Evolutionary conservation across 805 yeast genomes (phyloP).

Genomic region (Ogataea paraovalis): DNA sequence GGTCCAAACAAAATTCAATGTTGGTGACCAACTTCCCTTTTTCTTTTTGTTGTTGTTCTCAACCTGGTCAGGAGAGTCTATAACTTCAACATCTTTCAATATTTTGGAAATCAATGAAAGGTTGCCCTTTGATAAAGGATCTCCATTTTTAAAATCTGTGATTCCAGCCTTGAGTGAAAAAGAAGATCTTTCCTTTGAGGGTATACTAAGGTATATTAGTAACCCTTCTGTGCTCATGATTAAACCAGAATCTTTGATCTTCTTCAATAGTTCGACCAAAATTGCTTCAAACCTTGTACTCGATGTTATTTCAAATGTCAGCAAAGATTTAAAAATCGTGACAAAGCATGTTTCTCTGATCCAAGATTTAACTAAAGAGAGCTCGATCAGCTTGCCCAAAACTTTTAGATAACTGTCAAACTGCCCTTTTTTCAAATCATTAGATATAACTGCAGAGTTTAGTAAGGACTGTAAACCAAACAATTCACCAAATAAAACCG

Average conservation of each 20-base stretch:
- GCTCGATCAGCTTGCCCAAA: slow-evolving; percentile 45
- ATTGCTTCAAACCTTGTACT: slow-evolving; percentile 11
- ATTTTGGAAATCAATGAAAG: slow-evolving; percentile 57
- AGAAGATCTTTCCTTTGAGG: slow-evolving; percentile 23
- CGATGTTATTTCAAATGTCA: slow-evolving; percentile 19
- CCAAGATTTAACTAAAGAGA: slow-evolving; percentile 74
- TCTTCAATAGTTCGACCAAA: slow-evolving; percentile 29
- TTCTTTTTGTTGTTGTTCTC: slow-evolving; percentile 41
- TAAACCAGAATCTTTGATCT: slow-evolving; percentile 50
- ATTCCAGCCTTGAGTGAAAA: slow-evolving; percentile 19
- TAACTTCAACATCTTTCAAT: slow-evolving; percentile 51
- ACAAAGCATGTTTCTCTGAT: slow-evolving; percentile 75
- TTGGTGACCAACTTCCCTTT: slow-evolving; percentile 70
- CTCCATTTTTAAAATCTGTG: slow-evolving; percentile 59
- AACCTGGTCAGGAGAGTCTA: slow-evolving; percentile 34
- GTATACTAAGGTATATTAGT: slow-evolving; percentile 60
- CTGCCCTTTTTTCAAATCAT: slow-evolving; percentile 16
- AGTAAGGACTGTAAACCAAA: slow-evolving; percentile 79
- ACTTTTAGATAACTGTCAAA: slow-evolving; percentile 37
- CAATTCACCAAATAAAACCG: slow-evolving; percentile 73
- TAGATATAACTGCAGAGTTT: slow-evolving; percentile 43
- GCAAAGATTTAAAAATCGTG: slow-evolving; percentile 59
- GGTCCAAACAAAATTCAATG: slow-evolving; percentile 75
- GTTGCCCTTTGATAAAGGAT: slow-evolving; percentile 74
- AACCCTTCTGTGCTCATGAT: slow-evolving; percentile 75